Conservation (phyloP, 345 rosid species). For the Corchorus capsularis region DNA sequence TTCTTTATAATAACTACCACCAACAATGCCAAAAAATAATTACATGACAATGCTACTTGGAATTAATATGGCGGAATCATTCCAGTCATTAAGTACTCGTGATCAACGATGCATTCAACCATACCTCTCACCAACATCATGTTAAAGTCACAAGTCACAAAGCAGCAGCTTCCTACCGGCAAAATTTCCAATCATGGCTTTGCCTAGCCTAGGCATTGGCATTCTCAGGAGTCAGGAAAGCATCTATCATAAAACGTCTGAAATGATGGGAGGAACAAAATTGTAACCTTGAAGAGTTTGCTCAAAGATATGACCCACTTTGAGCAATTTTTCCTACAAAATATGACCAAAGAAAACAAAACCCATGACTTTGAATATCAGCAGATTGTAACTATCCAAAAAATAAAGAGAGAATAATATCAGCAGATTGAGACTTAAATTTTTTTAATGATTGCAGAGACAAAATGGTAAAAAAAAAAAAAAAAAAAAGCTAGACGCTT, state of each 20-base stretch:
- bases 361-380: neutral
- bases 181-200: neutral
- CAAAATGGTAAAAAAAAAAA: no score
- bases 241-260: neutral
- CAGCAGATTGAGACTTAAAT: no score
- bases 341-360: neutral
- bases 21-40: no score
- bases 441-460: no score
- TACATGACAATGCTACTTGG: neutral
- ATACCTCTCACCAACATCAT: neutral
- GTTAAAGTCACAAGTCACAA: no score
- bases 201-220: neutral
- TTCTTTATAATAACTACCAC: no score
- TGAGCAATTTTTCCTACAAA: conserved; percentile 69
- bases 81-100: neutral
- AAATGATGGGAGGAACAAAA: conserved; percentile 70
- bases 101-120: neutral
- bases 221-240: neutral
- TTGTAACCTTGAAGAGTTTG: conserved; percentile 69
- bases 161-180: neutral
- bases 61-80: neutral
- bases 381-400: no score
- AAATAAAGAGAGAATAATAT: no score
- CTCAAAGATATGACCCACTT: conserved; percentile 86
- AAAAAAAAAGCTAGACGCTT: no score